Evolutionary conservation across 441 rosid species (phyloP).

Genomic region (Viola pubescens): DNA sequence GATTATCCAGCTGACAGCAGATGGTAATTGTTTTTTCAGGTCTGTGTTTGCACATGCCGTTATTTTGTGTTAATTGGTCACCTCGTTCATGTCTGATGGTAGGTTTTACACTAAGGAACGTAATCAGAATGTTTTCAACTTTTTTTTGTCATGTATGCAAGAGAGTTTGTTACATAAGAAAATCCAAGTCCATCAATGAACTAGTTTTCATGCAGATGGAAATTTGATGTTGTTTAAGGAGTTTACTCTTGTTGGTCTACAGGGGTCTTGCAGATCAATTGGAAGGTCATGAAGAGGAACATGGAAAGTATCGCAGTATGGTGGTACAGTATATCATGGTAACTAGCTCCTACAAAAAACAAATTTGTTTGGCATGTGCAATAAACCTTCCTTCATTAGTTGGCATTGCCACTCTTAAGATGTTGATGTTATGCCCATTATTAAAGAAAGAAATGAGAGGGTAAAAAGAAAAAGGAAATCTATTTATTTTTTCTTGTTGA

Average conservation of each 20-base stretch:
- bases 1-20: slow-evolving; percentile 68
- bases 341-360: background rate
- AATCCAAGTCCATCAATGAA: background rate
- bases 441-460: too few relatives aligned
- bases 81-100: background rate
- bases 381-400: too few relatives aligned
- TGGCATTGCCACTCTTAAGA: too few relatives aligned
- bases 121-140: background rate
- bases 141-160: too few relatives aligned
- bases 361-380: too few relatives aligned
- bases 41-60: slow-evolving; percentile 25
- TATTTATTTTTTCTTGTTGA: too few relatives aligned
- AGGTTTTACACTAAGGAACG: background rate
- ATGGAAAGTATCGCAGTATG: slow-evolving; percentile 65
- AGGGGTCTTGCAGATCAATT: slow-evolving; percentile 91
- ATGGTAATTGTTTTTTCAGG: slow-evolving; percentile 97
- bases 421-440: too few relatives aligned
- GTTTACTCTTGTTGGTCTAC: slow-evolving; percentile 27
- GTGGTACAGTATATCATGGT: slow-evolving; percentile 68
- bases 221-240: slow-evolving; percentile 21
- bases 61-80: background rate
- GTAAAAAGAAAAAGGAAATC: too few relatives aligned
- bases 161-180: background rate
- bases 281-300: slow-evolving; percentile 75
- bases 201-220: too few relatives aligned